Evolutionary conservation across 2,329 filamentous ascomycete genomes (phyloP), one percentile per base, ranked within the genome.

Genomic region (Aspergillus jensenii): DNA sequence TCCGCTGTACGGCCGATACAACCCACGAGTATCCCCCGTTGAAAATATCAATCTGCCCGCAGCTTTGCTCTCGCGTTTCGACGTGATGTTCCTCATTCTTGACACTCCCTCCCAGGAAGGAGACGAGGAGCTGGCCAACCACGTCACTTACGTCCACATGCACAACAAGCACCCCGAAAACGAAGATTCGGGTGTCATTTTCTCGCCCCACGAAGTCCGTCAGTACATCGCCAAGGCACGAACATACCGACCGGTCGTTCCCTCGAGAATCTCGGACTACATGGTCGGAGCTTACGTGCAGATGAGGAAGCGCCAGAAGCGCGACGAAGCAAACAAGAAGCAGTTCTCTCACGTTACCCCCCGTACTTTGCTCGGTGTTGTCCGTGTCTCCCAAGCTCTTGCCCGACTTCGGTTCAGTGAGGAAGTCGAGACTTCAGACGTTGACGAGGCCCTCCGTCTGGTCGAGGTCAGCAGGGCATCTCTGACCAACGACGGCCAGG

Each of bases 31-130:
- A 67, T 97, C 93, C 0, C 95, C 95, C 0, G 93, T 99, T 25
- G 95, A 99, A 76, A 99, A 99, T 77, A 99, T 99, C 78, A 99
- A 99, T 76, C 87, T 99, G 41, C 95, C 95, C n/a, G 95, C 95
- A 17, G 95, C 95, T 19, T 86, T 99, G 19, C 85, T 99, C 55
- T 97, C 93, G 59, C 91, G 95, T 85, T 99, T 99, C 77, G 95
- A 99, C 74, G 84, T 99, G 65, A 85, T 99, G 65, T 99, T 98
- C 83, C 83, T 99, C 47, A 93, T 99, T 68, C 89, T 99, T 59
- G 95, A 99, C 79, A 96, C 91, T 39, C 93, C 95, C 2, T 88
- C 87, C 17, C 89, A 92, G 62, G 95, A 99, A 66, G 84, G 86
- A 0, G 95, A 99, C 70, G 92, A 96, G 71, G 91, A 96, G 76